Evolutionary conservation across 306 rosid species (phyloP), one percentile per base, ranked within the genome.

Genomic region (Crotalaria pallida): DNA sequence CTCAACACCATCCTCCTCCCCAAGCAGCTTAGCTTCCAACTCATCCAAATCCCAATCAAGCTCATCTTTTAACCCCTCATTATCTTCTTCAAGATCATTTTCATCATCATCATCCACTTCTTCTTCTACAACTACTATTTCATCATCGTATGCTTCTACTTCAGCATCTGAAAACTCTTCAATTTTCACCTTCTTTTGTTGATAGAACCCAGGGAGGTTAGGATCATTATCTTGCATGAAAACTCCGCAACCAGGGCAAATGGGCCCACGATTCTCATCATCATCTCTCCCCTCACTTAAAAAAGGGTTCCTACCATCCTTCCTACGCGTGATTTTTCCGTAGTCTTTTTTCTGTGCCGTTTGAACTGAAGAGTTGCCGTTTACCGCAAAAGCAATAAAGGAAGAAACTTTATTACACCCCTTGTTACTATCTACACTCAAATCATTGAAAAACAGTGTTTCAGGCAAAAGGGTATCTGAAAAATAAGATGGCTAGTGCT

Each of bases 211-310:
- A 62, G 89, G 91, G 84, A 93, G 79, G 58, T 90, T 72, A 40
- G 84, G 84, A 68, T 88, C 87, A 40, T 79, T 65, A 78, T 90
- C 91, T 84, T 90, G 98, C 96, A 93, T 84, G 58, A 85, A 93
- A 47, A 93, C 88, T 49, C 98, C 98, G 84, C 98, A 93, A n/a
- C 98, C 98, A 48, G 96, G 96, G 76, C 96, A 93, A 58, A 90
- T 73, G 34, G 81, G 86, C 10, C 93, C 98, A 74, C 67, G 76
- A 52, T 60, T 77, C 74, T 90, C 96, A 69, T 93, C 96, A 72
- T 85, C 96, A 67, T 93, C 96, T 76, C 98, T 87, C 7, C 98
- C 96, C 77, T 93, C 98, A 72, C 96, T 90, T 77, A 90, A 61
- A 60, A 93, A n/a, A 0, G 86, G 86, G 36, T 62, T 83, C 44